phyloP scores from a whole-genome alignment of 495 filamentous ascomycete genomes.

The Cladorrhinum samala region DNA sequence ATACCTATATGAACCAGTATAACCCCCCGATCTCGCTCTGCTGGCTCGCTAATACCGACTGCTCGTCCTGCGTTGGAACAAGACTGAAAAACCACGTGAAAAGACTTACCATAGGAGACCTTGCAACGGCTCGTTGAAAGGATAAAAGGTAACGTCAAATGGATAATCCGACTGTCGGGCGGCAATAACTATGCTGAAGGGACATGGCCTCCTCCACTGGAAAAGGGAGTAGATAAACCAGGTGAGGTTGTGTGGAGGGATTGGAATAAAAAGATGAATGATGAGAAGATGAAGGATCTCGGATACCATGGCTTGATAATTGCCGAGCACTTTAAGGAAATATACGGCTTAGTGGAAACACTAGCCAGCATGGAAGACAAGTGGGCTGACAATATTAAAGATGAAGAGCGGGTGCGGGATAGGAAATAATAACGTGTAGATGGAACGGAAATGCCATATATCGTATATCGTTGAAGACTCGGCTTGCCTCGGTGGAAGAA shows the following conservation, averaged over 20 bases:
- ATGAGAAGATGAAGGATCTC: background rate
- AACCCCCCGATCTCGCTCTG: slow-evolving; percentile 3
- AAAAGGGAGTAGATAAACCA: background rate
- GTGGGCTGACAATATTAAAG: no score
- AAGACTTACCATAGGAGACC: background rate
- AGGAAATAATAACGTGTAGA: no score
- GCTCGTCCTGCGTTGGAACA: background rate
- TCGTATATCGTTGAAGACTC: no score
- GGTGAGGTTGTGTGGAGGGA: background rate
- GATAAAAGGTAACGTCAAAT: background rate
- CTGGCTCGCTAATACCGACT: slow-evolving; percentile 2
- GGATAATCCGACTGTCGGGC: background rate
- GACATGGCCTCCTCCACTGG: background rate
- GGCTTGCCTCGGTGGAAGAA: no score
- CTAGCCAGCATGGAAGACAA: no score
- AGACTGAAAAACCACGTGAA: background rate
- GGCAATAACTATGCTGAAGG: background rate
- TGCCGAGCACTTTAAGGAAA: no score
- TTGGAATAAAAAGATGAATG: background rate
- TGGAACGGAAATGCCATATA: no score
- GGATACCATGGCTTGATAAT: background rate
- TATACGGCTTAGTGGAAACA: no score
- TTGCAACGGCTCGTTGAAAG: background rate
- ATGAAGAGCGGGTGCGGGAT: no score
- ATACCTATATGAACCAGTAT: slow-evolving; percentile 4